phyloP scores from a whole-genome alignment of 805 yeast genomes.

The Saturnispora diversa region DNA sequence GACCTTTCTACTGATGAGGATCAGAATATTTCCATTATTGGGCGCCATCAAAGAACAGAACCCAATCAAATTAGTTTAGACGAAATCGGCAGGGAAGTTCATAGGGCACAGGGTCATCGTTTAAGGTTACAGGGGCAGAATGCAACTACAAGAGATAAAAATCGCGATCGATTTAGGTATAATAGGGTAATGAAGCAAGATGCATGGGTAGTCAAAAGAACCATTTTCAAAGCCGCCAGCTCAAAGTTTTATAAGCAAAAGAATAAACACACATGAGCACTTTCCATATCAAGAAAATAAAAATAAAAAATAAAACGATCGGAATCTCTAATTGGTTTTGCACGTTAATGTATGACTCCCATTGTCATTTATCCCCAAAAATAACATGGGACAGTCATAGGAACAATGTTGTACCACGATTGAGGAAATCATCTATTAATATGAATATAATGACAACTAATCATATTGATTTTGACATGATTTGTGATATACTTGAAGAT shows the following conservation, averaged over 20 bases:
- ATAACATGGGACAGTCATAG: constrained; percentile 11
- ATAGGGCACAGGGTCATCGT: not conserved
- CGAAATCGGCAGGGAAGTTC: not conserved
- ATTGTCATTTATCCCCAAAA: constrained; percentile 32
- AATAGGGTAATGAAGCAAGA: not conserved
- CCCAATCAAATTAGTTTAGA: not conserved
- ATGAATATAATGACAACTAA: constrained; percentile 43
- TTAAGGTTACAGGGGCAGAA: not conserved
- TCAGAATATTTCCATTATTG: not conserved
- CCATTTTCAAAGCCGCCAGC: not conserved
- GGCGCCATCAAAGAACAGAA: not conserved
- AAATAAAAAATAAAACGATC: too few species aligned
- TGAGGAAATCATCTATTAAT: not conserved
- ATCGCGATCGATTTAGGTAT: not conserved
- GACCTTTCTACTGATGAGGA: not conserved
- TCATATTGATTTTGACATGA: constrained; percentile 30
- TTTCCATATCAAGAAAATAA: too few species aligned
- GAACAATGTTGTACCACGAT: constrained; percentile 3
- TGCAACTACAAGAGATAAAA: not conserved
- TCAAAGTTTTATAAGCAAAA: not conserved
- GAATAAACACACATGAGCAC: not conserved
- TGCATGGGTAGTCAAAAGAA: not conserved
- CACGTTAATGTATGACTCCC: constrained; percentile 29
- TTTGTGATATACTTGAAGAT: constrained; percentile 16
- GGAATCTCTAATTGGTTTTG: not conserved